phyloP scores from a whole-genome alignment of 192 early-diverging fungal species.

The Chytriomyces sp. region DNA sequence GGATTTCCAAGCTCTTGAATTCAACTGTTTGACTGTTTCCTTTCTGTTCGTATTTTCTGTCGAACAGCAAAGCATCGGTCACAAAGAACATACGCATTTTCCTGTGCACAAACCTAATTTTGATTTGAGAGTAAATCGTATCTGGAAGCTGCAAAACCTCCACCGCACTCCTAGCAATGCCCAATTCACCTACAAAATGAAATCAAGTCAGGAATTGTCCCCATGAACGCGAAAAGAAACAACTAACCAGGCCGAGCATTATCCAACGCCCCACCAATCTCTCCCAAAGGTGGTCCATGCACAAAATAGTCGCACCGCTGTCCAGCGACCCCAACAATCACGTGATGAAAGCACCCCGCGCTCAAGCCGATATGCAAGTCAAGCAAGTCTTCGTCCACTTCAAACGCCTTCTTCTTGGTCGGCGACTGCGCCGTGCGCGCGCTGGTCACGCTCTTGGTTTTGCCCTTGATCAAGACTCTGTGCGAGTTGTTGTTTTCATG shows the following conservation, averaged over 20 bases:
- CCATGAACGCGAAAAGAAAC: not conserved
- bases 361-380: conserved; percentile 32
- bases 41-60: conserved; percentile 26
- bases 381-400: conserved; percentile 30
- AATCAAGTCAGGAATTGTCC: not conserved
- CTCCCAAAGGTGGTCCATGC: conserved; percentile 25
- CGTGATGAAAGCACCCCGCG: conserved; percentile 24
- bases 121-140: conserved; percentile 26
- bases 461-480: conserved; percentile 31
- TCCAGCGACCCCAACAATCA: conserved; percentile 31
- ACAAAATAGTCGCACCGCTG: conserved; percentile 38
- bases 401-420: conserved; percentile 16
- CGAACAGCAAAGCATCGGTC: too few species aligned
- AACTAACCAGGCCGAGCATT: conserved; percentile 32
- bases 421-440: not conserved
- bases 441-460: conserved; percentile 8
- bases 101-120: too few species aligned
- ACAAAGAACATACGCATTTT: too few species aligned
- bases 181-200: conserved; percentile 16
- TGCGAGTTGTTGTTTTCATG: not conserved
- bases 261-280: conserved; percentile 33
- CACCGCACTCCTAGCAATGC: conserved; percentile 25
- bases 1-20: conserved; percentile 20
- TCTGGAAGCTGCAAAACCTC: conserved; percentile 22
- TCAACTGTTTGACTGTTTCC: conserved; percentile 19